Evolutionary conservation across 768 basidiomycete genomes (phyloP), one percentile per base, ranked within the genome.

Genomic region (Rhodotorula diobovata): DNA sequence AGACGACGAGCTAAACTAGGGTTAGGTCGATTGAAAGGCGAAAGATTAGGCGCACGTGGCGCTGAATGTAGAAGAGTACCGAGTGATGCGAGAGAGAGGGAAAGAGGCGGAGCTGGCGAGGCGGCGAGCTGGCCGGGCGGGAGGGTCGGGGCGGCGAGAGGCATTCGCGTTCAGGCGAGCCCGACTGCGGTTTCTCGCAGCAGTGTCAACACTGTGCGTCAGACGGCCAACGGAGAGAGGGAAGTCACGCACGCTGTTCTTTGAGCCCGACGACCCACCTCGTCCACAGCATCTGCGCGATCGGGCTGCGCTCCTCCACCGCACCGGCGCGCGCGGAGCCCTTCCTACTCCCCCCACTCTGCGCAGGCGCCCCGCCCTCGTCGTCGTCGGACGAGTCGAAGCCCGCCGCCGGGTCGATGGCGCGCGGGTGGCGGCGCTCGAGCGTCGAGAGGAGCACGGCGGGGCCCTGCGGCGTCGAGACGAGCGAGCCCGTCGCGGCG

Each of bases 251-350:
- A 74, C 73, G 63, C 39, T 71, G 70, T 53, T 74, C 74, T 65
- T 66, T 72, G 25, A 96, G 81, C 7, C 93, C 93, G 78, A 96
- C 91, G 35, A 97, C 83, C 94, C 95, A 98, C 60, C 95, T 87
- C 85, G 94, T 88, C 80, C 97, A 98, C n/a, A 98, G 83, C 73
- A 98, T 85, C 79, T 98, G 95, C 32, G 93, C 90, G 39, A 98
- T 93, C 12, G 94, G 93, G 66, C 91, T 93, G 64, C 82, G 65
- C 58, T 81, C 77, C 58, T 77, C 67, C 79, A 88, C 72, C 32
- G 67, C 76, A n/a, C 30, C 46, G 64, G 21, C 35, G 50, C 34
- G 32, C 25, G 18, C 39, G 32, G 46, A 34, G 59, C 61, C 30
- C 50, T 37, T 34, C 65, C 46, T 23, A 43, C 21, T 21, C 41